Base-by-base conservation (phyloP, 345 rosid species). In the Raphanus sativus region DNA sequence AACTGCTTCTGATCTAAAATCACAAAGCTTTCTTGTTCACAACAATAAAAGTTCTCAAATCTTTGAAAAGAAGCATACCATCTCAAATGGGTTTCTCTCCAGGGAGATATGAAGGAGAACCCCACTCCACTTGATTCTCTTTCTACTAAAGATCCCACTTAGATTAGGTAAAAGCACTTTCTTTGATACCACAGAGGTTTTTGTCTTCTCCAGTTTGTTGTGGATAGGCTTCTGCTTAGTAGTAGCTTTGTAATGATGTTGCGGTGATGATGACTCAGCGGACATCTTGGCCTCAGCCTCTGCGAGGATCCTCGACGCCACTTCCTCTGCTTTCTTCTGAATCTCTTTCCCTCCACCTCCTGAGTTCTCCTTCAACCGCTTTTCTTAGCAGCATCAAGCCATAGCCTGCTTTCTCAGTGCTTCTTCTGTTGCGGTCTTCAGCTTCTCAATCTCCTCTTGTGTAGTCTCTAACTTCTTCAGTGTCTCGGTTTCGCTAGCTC, bases 321-420 rank as follows among this genome's bases (percentile, higher is more conserved):
- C 86, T 86, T 89, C 98, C 62, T 89, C 87, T 42, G 95, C 97
- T 82, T 90, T 90, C 89, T 88, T 89, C 78, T 89, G 92, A n/a
- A 69, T 94, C 98, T 75, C 92, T 81, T 79, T 92, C 96, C 0
- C 87, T 87, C 98, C 98, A 89, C 78, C 89, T 89, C 73, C 84
- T 81, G 24, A 94, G 95, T 80, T 94, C 98, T 81, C 97, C 98
- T 85, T 94, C 97, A 55, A 94, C 94, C 0, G 97, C 98, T 68
- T 70, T n/a, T 87, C 86, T 86, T 92, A 25, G 98, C 98, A 54
- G 97, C 95, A 83, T 94, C 97, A 15, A 15, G 97, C 97, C 97
- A 89, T 94, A 77, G 90, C 89, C 56, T 97, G 97, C 81, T 85
- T 89, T 88, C 90, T 94, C 76, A 86, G 65, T 25, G 92, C 92